Evolutionary conservation across 306 rosid genomes (phyloP).

Genomic region (apple (Malus domestica)): ASM211411v1 NC_041795.1:7100501-7101000

Average conservation of each 20-base stretch:
- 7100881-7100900: not conserved
- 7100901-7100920: not conserved
- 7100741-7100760: not conserved
- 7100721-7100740: not conserved
- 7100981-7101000: not conserved
- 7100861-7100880: not conserved
- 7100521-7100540: not conserved
- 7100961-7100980: not conserved
- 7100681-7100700: conserved; percentile 52
- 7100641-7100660: conserved; percentile 72
- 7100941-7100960: not conserved
- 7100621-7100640: conserved; percentile 92
- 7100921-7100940: not conserved
- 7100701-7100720: not conserved
- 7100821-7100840: not conserved
- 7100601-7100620: conserved; percentile 84
- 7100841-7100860: not conserved
- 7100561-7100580: conserved; percentile 72
- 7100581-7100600: conserved; percentile 70
- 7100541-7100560: conserved; percentile 18
- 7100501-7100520: not conserved
- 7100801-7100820: not conserved
- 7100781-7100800: not conserved
- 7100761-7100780: not conserved
- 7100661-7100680: conserved; percentile 90